A percentile compares a stretch with the other conserved stretches of the same genome.
Evolutionary conservation across 148 eudicot genomes (phyloP).

Genomic region (Diospyros kaki): DNA sequence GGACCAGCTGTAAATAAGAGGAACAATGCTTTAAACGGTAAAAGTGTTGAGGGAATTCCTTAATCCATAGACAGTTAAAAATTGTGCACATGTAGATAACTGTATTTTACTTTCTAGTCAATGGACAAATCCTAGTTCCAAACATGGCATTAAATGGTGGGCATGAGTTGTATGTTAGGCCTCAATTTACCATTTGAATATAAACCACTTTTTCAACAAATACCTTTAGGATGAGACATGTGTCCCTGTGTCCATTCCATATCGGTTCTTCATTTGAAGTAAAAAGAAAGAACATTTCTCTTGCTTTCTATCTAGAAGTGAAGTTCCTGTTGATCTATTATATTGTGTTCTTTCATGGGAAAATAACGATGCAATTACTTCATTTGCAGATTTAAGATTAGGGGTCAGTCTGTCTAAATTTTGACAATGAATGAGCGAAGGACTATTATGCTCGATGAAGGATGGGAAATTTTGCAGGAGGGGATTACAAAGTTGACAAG

Average conservation of each 20-base stretch:
- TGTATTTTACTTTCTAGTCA: too few species aligned
- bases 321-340: background rate
- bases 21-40: too few species aligned
- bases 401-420: background rate
- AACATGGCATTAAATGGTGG: too few species aligned
- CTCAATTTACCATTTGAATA: too few species aligned
- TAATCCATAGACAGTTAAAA: too few species aligned
- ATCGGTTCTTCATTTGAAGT: background rate
- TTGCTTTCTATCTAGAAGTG: background rate
- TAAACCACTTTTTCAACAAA: too few species aligned
- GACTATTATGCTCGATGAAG: constrained; percentile 27
- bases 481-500: constrained; percentile 30
- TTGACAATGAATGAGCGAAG: constrained; percentile 17
- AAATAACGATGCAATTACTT: background rate
- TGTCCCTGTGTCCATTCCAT: background rate
- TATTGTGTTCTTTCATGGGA: background rate
- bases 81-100: too few species aligned
- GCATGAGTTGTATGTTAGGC: too few species aligned
- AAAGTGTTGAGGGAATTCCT: too few species aligned
- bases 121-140: too few species aligned
- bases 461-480: constrained; percentile 17
- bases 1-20: too few species aligned
- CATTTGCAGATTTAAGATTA: background rate
- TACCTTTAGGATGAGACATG: background rate
- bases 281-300: background rate